Conservation (phyloP, 208 protist genomes). For the Wallacemonas sp. region DNA sequence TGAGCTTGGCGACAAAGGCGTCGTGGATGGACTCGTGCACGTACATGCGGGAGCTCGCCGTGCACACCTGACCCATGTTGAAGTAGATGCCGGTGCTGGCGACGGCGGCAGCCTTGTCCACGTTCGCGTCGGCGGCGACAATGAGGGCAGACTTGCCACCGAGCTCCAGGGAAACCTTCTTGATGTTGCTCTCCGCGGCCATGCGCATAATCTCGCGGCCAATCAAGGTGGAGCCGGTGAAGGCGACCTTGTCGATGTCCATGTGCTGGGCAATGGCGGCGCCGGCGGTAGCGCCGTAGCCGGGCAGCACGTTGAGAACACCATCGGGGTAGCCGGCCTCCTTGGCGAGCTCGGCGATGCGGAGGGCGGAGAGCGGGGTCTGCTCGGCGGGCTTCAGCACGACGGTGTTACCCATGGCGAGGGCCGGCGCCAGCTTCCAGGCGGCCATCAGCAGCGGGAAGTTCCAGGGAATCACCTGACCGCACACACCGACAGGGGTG, state of each 20-base stretch:
- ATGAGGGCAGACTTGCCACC: slow-evolving; percentile 93
- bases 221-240: slow-evolving; percentile 85
- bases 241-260: slow-evolving; percentile 91
- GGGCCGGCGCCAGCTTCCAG: slow-evolving; percentile 87
- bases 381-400: slow-evolving; percentile 92
- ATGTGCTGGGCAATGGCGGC: slow-evolving; percentile 59
- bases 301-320: slow-evolving; percentile 87
- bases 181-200: slow-evolving; percentile 74
- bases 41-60: slow-evolving; percentile 81
- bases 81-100: slow-evolving; percentile 71
- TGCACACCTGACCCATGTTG: slow-evolving; percentile 89
- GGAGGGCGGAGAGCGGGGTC: slow-evolving; percentile 85
- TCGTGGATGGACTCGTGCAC: slow-evolving; percentile 85
- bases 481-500: slow-evolving; percentile 87
- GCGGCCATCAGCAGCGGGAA: slow-evolving; percentile 89
- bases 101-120: slow-evolving; percentile 62
- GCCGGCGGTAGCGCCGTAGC: slow-evolving; percentile 79
- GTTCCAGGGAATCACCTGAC: slow-evolving; percentile 92
- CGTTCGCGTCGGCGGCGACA: slow-evolving; percentile 79
- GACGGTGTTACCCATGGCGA: slow-evolving; percentile 84
- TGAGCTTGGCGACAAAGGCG: slow-evolving; percentile 67
- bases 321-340: slow-evolving; percentile 88
- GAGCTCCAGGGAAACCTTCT: slow-evolving; percentile 85
- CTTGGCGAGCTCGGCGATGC: slow-evolving; percentile 70
- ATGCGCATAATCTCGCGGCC: slow-evolving; percentile 70